Base-by-base conservation (phyloP, 805 yeast genomes). In the Wickerhamiella azymoides region DNA sequence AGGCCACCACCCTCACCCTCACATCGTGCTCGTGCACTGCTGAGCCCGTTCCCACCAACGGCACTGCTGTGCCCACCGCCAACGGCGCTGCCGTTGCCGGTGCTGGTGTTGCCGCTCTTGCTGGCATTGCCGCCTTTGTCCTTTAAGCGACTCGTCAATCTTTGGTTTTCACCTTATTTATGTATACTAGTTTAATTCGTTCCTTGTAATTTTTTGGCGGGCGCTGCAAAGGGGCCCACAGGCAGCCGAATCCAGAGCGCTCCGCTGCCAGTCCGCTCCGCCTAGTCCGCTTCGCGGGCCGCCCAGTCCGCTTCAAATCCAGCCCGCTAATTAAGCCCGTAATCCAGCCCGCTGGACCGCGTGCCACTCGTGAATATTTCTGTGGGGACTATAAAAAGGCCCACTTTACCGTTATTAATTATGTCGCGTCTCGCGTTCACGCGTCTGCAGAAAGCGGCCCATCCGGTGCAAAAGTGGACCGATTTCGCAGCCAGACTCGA, bases 1-100 rank as follows among this genome's bases (percentile, higher is more conserved):
- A 64, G 52, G 76, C 85, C 44, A 78, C 85, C 60, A 80, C 88
- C 53, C 63, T 80, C 58, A 80, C 85, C 62, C 72, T 80, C 72
- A 79, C 88, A 3, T 42, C 50, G 42, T 51, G 53, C 41, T 52
- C 56, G 2, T 50, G 54, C 44, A 50, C 52, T 17, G 14, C 45
- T 3, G 46, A 39, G 17, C 39, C 39, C 32, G 14, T 42, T 37
- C 16, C 14, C 36, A 39, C 46, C 16, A 47, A 37, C 13, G 35
- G 48, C 8, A 35, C 46, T 21, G 60, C 63, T 42, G 48, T 68
- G 45, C 62, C 66, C 48, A 49, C 46, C 54, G 54, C 62, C 45
- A 45, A 65, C 50, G 53, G 65, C 45, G 55, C 63, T 44, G 40
- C 48, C 53, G 49, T 36, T 66, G 24, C 19, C 9, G 44, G 44